phyloP scores from a whole-genome alignment of 768 basidiomycete genomes.

The Artomyces pyxidatus region DNA sequence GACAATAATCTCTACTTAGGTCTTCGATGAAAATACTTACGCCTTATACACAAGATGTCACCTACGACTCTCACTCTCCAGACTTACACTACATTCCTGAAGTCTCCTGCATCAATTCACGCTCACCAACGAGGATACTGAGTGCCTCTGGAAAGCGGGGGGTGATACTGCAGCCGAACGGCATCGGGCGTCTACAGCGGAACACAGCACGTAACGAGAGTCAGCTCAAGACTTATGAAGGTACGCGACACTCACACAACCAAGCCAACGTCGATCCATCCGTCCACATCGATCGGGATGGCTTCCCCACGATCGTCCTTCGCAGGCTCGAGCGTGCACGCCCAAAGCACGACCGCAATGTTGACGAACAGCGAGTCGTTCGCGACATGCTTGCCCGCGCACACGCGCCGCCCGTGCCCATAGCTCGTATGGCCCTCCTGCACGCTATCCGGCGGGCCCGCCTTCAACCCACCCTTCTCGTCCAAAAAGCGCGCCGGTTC shows the following conservation, averaged over 20 bases:
- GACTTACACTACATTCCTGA: no score
- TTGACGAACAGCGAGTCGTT: slow-evolving; percentile 14
- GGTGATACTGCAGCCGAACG: slow-evolving; percentile 14
- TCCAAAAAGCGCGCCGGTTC: slow-evolving; percentile 12
- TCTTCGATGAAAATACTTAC: no score
- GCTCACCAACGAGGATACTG: background rate
- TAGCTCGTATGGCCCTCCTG: slow-evolving; percentile 7
- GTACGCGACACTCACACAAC: slow-evolving; percentile 6
- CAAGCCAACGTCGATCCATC: slow-evolving; percentile 2
- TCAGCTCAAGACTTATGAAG: background rate
- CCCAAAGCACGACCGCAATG: slow-evolving; percentile 13
- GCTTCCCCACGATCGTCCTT: slow-evolving; percentile 6
- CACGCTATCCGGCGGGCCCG: background rate
- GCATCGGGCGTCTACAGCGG: slow-evolving; percentile 10
- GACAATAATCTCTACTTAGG: no score
- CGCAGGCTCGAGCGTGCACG: slow-evolving; percentile 5
- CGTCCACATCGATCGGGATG: background rate
- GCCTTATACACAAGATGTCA: no score
- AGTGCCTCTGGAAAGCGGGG: slow-evolving; percentile 9
- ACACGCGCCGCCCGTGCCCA: slow-evolving; percentile 14
- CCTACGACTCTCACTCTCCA: no score
- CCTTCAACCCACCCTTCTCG: background rate
- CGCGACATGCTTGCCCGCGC: slow-evolving; percentile 13
- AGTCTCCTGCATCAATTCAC: no score
- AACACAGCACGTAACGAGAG: background rate